Conservation (phyloP, 2,329 filamentous ascomycete genomes). For the Bipolaris bicolor region DNA sequence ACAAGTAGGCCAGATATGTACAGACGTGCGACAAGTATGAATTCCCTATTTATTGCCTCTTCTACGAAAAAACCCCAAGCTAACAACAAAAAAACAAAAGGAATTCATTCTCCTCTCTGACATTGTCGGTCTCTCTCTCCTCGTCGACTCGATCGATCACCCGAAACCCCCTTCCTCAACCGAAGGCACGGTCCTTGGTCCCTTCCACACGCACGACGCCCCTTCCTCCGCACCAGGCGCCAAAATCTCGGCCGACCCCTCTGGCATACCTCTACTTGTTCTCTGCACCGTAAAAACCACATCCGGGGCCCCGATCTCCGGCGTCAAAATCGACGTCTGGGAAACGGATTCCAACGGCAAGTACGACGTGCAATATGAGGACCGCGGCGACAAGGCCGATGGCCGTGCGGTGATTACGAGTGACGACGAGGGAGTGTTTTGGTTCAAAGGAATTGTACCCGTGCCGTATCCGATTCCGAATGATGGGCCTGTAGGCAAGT, state of each 20-base stretch:
- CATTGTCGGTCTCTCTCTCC: conserved; percentile 76
- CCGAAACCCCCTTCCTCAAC: conserved; percentile 74
- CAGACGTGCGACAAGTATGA: conserved; percentile 71
- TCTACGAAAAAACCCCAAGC: neutral
- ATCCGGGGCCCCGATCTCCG: conserved; percentile 65
- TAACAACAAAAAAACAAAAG: conserved; percentile 42
- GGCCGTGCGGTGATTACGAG: conserved; percentile 73
- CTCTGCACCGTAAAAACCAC: conserved; percentile 75
- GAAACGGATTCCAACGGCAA: conserved; percentile 81
- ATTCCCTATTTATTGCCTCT: too few relatives aligned
- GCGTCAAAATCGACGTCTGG: conserved; percentile 81
- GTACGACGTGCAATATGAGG: conserved; percentile 80
- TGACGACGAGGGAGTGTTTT: conserved; percentile 76
- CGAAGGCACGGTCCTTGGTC: conserved; percentile 80
- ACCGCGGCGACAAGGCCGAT: conserved; percentile 65
- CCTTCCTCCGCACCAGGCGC: conserved; percentile 62
- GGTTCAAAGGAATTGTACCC: conserved; percentile 83
- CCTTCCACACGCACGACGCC: conserved; percentile 84
- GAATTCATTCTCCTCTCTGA: conserved; percentile 86
- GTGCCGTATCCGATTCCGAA: conserved; percentile 86
- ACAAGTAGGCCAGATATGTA: conserved; percentile 73
- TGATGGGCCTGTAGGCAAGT: conserved; percentile 71
- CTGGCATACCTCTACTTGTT: conserved; percentile 73
- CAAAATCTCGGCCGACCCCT: conserved; percentile 70
- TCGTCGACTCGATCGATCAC: conserved; percentile 84